Evolutionary conservation across 108 stramenopile genomes (phyloP), one percentile per base, ranked within the genome.

Genomic region (Skeletonema marinoi): DNA sequence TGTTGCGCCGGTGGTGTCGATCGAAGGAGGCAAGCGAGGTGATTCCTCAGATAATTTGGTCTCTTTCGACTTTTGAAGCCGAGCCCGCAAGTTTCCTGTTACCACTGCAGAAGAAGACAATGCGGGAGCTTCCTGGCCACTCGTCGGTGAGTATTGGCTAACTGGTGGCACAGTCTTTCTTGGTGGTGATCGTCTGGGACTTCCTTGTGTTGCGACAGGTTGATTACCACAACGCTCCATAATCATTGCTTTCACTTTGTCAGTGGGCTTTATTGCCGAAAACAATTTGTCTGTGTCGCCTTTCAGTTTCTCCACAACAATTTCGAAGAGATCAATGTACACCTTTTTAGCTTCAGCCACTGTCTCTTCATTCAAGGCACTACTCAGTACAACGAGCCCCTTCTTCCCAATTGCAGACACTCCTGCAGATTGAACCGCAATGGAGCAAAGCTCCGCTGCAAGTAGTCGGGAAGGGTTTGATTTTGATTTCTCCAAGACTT

Each of bases 331-430:
- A 60, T 90, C 88, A n/a, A 94, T 76, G 65, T 86, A 85, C 13
- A 86, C 84, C n/a, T 54, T 70, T 48, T 88, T 68, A 60, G 88
- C 89, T 30, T 96, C 96, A 9, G 87, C 71, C 4, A 94, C 68
- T 33, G 81, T 92, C 71, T 94, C 96, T 10, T 82, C 89, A 21
- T 88, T 85, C 6, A 96, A 71, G 7, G 91, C 75, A 78, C 82
- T 90, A 6, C 87, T 88, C 21, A 81, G 74, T 3, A 80, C 77
- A 29, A 81, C 61, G 4, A 94, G 74, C 4, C 93, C 96, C 56
- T 71, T 88, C 74, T 92, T 96, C 10, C 96, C 96, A 44, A 94
- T 86, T 16, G 88, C 91, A 30, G 50, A 71, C 60, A 92, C 63
- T 14, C 91, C 93, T 48, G 74, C 72, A 31, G 60, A 62, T 25